Conservation (phyloP, 805 yeast species). For the Zygosaccharomyces bisporus region DNA sequence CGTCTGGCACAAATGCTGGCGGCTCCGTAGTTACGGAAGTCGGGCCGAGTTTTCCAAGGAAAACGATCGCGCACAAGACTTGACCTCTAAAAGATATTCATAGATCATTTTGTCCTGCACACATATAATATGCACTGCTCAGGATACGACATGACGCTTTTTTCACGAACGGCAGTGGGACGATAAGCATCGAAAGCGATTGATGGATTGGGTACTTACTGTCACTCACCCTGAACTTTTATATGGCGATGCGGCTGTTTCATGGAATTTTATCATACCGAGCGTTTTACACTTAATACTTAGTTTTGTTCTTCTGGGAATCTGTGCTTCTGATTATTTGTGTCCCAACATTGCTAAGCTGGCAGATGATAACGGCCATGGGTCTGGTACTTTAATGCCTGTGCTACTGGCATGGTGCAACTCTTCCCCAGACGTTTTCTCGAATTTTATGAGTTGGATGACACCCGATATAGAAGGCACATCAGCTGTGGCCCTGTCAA, state of each 20-base stretch:
- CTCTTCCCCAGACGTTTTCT: slow-evolving; percentile 37
- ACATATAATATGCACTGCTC: not conserved
- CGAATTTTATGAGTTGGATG: slow-evolving; percentile 37
- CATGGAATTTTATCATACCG: slow-evolving; percentile 23
- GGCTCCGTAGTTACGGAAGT: slow-evolving; percentile 79
- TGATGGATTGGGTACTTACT: slow-evolving; percentile 24
- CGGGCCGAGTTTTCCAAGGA: slow-evolving; percentile 91
- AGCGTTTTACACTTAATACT: slow-evolving; percentile 27
- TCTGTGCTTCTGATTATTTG: slow-evolving; percentile 36
- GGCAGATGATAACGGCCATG: slow-evolving; percentile 22
- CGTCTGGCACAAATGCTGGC: slow-evolving; percentile 98
- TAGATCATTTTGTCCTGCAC: not conserved
- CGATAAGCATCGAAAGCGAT: not conserved
- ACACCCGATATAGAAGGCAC: slow-evolving; percentile 10
- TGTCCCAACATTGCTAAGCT: slow-evolving; percentile 36
- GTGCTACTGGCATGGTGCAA: slow-evolving; percentile 37
- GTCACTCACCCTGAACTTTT: slow-evolving; percentile 31
- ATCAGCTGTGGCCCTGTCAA: slow-evolving; percentile 30
- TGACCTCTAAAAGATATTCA: slow-evolving; percentile 12
- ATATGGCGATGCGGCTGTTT: slow-evolving; percentile 22
- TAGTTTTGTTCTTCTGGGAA: slow-evolving; percentile 33
- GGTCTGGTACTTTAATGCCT: slow-evolving; percentile 29
- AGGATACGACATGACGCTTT: no score
- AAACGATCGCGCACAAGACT: slow-evolving; percentile 51
- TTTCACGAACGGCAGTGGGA: no score